Evolutionary conservation across 805 yeast genomes (phyloP), one percentile per base, ranked within the genome.

Genomic region (Wickerhamiella cacticola): DNA sequence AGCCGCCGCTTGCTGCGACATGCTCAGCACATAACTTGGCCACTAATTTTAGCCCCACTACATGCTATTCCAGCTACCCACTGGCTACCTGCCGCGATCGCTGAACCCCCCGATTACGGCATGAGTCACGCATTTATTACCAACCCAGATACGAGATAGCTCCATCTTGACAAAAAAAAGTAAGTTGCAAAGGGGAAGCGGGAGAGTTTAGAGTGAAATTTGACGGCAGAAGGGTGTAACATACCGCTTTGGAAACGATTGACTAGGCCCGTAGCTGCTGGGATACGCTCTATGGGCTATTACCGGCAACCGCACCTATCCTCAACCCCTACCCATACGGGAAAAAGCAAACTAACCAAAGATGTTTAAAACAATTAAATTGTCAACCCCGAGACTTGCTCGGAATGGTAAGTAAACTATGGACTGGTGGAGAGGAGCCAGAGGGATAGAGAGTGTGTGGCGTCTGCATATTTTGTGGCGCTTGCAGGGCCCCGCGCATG

Each of bases 401-500:
- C 52, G 53, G 36, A 53, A 54, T 46, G 57, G 57, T 54, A 54
- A 54, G 57, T 54, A 39, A 18, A n/a, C n/a, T n/a, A n/a, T n/a
- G n/a, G n/a, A n/a, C n/a, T n/a, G n/a, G n/a, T n/a, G n/a, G n/a
- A n/a, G n/a, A n/a, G n/a, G n/a, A n/a, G n/a, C n/a, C n/a, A n/a
- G n/a, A n/a, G n/a, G n/a, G n/a, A n/a, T n/a, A n/a, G n/a, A n/a
- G n/a, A 39, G 15, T 19, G 23, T 18, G 24, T 24, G 33, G 44
- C 21, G 35, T 15, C 5, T 41, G 44, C 24, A 4, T 4, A 6
- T n/a, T 6, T 33, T 33, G n/a, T 3, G 22, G 4, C 18, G 13
- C 12, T 18, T 36, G 25, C 5, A 5, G 10, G 40, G 23, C 23
- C 13, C 22, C 13, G 8, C 21, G 7, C 25, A 8, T 3, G 40